A percentile compares a stretch with the other conserved stretches of the same genome.
These are phyloP conservation scores for Clathrus columnatus DNA, from an alignment of 768 basidiomycete genomes.

Conservation along the genomic window DNA sequence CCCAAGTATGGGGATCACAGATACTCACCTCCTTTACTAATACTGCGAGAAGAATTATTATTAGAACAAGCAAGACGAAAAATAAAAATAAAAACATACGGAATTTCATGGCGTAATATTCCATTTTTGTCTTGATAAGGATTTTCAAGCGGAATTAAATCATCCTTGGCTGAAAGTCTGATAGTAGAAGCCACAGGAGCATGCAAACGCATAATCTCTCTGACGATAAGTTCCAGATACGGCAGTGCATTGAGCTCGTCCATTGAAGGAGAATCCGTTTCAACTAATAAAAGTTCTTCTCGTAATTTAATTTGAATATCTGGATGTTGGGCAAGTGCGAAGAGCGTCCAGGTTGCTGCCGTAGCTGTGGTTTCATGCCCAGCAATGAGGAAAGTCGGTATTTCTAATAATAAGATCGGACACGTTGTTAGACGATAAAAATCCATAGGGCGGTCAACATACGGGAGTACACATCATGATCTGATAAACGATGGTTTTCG, in stretches of 20 bases:
- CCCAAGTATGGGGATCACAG: neutral
- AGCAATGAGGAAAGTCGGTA: slow-evolving; percentile 52
- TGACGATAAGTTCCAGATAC: slow-evolving; percentile 60
- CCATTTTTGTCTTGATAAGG: slow-evolving; percentile 40
- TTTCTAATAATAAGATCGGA: slow-evolving; percentile 31
- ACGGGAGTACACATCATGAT: slow-evolving; percentile 55
- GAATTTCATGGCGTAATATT: slow-evolving; percentile 29
- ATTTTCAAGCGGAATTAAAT: slow-evolving; percentile 39
- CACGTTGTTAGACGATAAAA: neutral
- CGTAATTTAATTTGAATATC: slow-evolving; percentile 48
- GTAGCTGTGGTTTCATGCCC: slow-evolving; percentile 49
- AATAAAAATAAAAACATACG: neutral
- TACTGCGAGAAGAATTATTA: neutral
- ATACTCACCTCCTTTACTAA: neutral
- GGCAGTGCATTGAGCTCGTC: slow-evolving; percentile 58
- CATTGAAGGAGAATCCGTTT: slow-evolving; percentile 55
- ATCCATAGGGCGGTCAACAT: slow-evolving; percentile 17
- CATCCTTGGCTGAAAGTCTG: slow-evolving; percentile 42
- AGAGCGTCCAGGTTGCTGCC: slow-evolving; percentile 51
- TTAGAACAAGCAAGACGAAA: slow-evolving; percentile 19
- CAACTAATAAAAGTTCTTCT: slow-evolving; percentile 42
- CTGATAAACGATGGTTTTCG: slow-evolving; percentile 44
- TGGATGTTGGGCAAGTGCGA: slow-evolving; percentile 39
- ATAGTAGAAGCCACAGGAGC: slow-evolving; percentile 38
- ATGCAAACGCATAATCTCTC: slow-evolving; percentile 51